phyloP scores from a whole-genome alignment of 2,329 filamentous ascomycete genomes.

The Clonostachys chloroleuca region DNA sequence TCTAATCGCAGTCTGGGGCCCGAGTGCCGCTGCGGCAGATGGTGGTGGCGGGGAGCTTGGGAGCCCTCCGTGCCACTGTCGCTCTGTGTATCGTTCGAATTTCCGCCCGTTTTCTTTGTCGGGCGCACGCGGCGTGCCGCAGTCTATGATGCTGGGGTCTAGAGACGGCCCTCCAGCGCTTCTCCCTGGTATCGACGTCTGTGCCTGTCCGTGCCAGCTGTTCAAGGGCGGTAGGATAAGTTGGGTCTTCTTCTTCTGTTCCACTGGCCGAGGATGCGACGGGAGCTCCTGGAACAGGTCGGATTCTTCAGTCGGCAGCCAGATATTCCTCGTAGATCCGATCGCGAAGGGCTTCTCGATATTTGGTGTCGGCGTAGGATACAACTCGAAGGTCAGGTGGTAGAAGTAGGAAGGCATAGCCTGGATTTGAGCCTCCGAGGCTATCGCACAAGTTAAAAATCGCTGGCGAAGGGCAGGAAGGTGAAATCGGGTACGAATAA shows the following conservation, averaged over 20 bases:
- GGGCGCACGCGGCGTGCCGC: conserved; percentile 33
- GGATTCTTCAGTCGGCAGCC: conserved; percentile 42
- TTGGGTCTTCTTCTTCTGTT: conserved; percentile 1
- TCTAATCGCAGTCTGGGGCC: conserved; percentile 40
- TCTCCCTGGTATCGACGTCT: neutral
- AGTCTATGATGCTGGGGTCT: conserved; percentile 39
- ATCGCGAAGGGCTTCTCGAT: conserved; percentile 2
- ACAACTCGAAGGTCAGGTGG: conserved; percentile 64
- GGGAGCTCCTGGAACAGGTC: conserved; percentile 54
- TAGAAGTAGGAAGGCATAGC: conserved; percentile 60
- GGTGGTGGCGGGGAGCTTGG: conserved; percentile 37
- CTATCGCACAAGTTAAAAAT: too few relatives aligned
- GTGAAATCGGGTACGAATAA: too few relatives aligned
- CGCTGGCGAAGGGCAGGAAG: too few relatives aligned
- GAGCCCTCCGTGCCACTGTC: conserved; percentile 31
- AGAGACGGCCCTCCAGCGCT: neutral
- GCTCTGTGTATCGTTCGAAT: conserved; percentile 29
- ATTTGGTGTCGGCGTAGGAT: conserved; percentile 35
- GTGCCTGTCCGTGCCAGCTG: neutral
- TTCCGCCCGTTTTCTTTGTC: conserved; percentile 15
- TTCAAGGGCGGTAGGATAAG: neutral
- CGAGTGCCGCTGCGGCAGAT: conserved; percentile 34
- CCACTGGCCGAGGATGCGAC: conserved; percentile 31
- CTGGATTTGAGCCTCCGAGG: too few relatives aligned
- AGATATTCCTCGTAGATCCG: conserved; percentile 24